Conservation (phyloP, 192 early-diverging fungal species). For the Coemansia biformis region DNA sequence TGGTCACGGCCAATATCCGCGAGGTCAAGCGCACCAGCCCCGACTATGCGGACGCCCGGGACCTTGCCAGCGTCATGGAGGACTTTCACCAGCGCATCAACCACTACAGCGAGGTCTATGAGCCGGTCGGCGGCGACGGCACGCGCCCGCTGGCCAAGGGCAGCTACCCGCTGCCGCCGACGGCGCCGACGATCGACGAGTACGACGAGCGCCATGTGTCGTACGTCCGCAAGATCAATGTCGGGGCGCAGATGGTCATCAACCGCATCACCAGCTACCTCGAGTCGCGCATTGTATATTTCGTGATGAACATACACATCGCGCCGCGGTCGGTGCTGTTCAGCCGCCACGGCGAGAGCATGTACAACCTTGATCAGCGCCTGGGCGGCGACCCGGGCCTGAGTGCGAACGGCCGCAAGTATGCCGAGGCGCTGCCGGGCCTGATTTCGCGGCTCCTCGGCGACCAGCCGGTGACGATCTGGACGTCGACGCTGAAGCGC, state of each 20-base stretch:
- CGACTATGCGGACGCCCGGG: slow-evolving; percentile 80
- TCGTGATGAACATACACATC: slow-evolving; percentile 99
- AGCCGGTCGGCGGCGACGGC: slow-evolving; percentile 66
- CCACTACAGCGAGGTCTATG: slow-evolving; percentile 88
- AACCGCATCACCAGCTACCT: slow-evolving; percentile 95
- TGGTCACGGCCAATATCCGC: slow-evolving; percentile 87
- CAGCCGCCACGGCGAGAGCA: slow-evolving; percentile 87
- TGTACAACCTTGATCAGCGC: slow-evolving; percentile 87
- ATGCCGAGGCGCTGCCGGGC: slow-evolving; percentile 77
- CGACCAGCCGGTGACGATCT: slow-evolving; percentile 74
- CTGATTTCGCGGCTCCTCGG: slow-evolving; percentile 73
- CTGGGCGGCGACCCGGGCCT: slow-evolving; percentile 94
- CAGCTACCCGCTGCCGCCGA: slow-evolving; percentile 45
- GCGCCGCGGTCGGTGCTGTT: slow-evolving; percentile 91
- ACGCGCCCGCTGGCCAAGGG: slow-evolving; percentile 44
- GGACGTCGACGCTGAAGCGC: slow-evolving; percentile 94
- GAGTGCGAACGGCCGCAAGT: slow-evolving; percentile 78
- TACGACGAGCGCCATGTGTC: slow-evolving; percentile 64
- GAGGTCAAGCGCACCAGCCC: slow-evolving; percentile 94
- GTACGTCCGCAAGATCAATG: slow-evolving; percentile 93
- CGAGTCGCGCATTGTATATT: slow-evolving; percentile 95
- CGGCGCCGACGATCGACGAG: slow-evolving; percentile 39
- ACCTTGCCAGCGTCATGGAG: slow-evolving; percentile 78
- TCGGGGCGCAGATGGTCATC: slow-evolving; percentile 85
- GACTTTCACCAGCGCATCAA: slow-evolving; percentile 90